phyloP scores from a whole-genome alignment of 192 early-diverging fungal species.

The Backusella parvicylindrica region DNA sequence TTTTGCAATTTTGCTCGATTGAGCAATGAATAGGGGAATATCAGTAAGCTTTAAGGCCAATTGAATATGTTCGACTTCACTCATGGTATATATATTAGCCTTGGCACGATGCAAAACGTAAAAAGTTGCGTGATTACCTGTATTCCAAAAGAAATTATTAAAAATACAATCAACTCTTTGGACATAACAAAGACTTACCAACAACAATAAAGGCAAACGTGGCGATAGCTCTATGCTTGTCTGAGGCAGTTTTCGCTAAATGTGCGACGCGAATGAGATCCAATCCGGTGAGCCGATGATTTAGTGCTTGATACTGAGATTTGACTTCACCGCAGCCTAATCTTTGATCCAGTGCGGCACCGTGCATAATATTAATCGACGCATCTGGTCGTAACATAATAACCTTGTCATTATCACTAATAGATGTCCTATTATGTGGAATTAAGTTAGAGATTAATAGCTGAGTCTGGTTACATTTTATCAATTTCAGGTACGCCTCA shows the following conservation, averaged over 20 bases:
- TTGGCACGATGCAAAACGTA: conserved; percentile 5
- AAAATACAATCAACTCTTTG: conserved; percentile 8
- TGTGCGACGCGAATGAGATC: conserved; percentile 4
- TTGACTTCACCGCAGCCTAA: conserved; percentile 16
- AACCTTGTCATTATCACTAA: conserved; percentile 19
- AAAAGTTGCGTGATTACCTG: conserved; percentile 12
- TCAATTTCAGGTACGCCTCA: conserved; percentile 6
- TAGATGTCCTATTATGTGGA: conserved; percentile 12
- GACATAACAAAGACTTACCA: not conserved
- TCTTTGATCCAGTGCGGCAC: not conserved
- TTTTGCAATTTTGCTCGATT: conserved; percentile 7
- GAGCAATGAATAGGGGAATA: conserved; percentile 8
- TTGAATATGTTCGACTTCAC: conserved; percentile 11
- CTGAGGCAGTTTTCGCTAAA: conserved; percentile 6
- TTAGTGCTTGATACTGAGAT: conserved; percentile 3
- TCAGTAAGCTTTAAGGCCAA: not conserved
- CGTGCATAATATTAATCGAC: conserved; percentile 10
- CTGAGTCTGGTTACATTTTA: conserved; percentile 7
- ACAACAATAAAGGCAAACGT: conserved; percentile 8
- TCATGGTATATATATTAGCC: conserved; percentile 1
- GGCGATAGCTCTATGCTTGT: not conserved
- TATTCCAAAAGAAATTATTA: not conserved
- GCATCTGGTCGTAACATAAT: conserved; percentile 13
- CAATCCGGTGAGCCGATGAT: not conserved
- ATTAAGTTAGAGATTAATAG: conserved; percentile 7